Evolutionary conservation across 495 filamentous ascomycete genomes (phyloP).

Genomic region (Podospora tetraspora): DNA sequence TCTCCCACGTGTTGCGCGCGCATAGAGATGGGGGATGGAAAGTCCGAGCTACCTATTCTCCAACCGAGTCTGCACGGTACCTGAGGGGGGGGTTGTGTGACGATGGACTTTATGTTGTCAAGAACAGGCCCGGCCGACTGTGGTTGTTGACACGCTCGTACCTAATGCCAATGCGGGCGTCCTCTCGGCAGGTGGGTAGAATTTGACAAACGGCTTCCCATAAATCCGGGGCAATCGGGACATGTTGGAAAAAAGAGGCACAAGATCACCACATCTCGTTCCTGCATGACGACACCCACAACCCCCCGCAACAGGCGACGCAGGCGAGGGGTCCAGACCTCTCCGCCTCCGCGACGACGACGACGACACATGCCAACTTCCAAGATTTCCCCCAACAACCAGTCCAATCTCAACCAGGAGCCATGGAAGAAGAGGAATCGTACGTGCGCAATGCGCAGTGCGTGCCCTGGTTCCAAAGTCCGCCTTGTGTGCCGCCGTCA

Average conservation of each 20-base stretch:
- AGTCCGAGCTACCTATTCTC: not conserved
- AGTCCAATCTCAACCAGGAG: not conserved
- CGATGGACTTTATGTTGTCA: not conserved
- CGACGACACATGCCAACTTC: not conserved
- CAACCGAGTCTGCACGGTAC: not conserved
- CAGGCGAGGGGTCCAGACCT: not conserved
- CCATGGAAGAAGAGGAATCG: not conserved
- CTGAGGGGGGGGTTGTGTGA: not conserved
- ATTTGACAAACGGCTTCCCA: not conserved
- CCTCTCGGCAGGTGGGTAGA: not conserved
- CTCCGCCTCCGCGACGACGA: not conserved
- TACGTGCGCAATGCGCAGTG: not conserved
- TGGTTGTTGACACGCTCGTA: not conserved
- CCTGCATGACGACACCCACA: not conserved
- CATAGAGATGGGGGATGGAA: not conserved
- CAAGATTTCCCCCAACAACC: not conserved
- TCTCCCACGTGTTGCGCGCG: not conserved
- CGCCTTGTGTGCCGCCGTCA: not conserved
- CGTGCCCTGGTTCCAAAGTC: not conserved
- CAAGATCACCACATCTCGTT: not conserved
- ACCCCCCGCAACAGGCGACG: not conserved
- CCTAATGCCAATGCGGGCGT: not conserved
- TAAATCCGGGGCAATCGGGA: not conserved
- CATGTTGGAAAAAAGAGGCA: not conserved
- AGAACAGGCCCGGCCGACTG: not conserved